Evolutionary conservation across 192 early-diverging fungal genomes (phyloP).

Genomic region (Chytriomyces sp.): DNA sequence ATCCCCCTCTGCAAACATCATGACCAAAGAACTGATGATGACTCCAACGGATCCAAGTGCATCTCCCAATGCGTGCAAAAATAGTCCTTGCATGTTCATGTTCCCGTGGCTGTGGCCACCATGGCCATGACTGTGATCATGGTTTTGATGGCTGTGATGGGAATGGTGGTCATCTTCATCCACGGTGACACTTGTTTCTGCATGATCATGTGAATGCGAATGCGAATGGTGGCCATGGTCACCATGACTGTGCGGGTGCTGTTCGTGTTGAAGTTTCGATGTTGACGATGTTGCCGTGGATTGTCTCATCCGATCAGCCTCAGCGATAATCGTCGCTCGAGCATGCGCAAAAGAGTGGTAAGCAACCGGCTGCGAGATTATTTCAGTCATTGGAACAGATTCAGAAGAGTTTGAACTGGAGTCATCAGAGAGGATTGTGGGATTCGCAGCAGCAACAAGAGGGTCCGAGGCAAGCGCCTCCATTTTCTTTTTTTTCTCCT

Average conservation of each 20-base stretch:
- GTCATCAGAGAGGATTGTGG: not conserved
- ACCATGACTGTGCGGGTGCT: not conserved
- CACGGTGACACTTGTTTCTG: not conserved
- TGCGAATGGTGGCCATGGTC: not conserved
- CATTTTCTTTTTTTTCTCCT: not conserved
- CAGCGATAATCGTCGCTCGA: not conserved
- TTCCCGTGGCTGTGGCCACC: constrained; percentile 48
- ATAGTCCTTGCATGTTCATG: constrained; percentile 78
- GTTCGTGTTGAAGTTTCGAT: not conserved
- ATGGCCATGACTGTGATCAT: constrained; percentile 46
- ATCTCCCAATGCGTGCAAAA: constrained; percentile 91
- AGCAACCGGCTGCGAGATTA: not conserved
- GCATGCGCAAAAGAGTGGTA: not conserved
- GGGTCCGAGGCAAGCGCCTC: not conserved
- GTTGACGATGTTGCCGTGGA: not conserved
- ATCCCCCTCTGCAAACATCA: constrained; percentile 64
- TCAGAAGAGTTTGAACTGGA: not conserved
- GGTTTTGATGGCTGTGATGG: constrained; percentile 28
- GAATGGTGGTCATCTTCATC: constrained; percentile 54
- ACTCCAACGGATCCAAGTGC: constrained; percentile 87
- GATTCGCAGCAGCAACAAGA: not conserved
- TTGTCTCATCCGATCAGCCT: not conserved
- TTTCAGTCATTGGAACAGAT: not conserved
- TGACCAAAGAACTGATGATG: constrained; percentile 76
- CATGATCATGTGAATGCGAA: not conserved